These are phyloP conservation scores for Arxiozyma slooffiae DNA, from an alignment of 1,139 yeast species.

Conservation along the genomic window DNA sequence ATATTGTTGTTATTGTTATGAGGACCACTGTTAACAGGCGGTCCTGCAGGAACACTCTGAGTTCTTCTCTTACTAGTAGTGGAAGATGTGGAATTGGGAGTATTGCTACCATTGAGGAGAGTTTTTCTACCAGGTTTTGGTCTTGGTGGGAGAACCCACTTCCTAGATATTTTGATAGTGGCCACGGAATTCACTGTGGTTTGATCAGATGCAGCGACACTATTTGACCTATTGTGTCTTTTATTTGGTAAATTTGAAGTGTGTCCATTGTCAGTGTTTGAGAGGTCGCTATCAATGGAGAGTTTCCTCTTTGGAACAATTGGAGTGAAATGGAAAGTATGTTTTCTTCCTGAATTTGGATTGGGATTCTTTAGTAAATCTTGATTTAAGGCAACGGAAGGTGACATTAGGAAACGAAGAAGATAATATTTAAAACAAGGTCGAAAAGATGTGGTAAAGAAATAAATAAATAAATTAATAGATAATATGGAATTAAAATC, in stretches of 20 bases:
- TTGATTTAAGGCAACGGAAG: constrained; percentile 4
- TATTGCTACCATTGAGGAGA: constrained; percentile 2
- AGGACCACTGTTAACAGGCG: background rate
- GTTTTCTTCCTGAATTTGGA: background rate
- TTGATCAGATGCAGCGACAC: no score
- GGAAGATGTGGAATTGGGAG: background rate
- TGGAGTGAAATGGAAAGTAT: constrained; percentile 8
- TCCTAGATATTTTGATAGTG: constrained; percentile 20
- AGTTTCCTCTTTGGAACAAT: constrained; percentile 8
- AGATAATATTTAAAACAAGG: no score
- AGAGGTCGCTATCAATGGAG: background rate
- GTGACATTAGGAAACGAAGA: background rate
- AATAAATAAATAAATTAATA: no score
- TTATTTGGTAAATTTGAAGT: no score
- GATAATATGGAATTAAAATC: no score
- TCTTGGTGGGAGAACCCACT: constrained; percentile 37
- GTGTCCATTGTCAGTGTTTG: background rate
- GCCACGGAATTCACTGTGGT: background rate
- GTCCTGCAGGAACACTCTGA: background rate
- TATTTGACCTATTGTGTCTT: no score
- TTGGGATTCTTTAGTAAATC: background rate
- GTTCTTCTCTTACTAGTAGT: background rate
- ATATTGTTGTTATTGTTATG: background rate
- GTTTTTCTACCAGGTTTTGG: constrained; percentile 42
- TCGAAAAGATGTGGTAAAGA: no score